Evolutionary conservation across 257 asterid genomes (phyloP).

Genomic region (Solanum dulcamara): DNA sequence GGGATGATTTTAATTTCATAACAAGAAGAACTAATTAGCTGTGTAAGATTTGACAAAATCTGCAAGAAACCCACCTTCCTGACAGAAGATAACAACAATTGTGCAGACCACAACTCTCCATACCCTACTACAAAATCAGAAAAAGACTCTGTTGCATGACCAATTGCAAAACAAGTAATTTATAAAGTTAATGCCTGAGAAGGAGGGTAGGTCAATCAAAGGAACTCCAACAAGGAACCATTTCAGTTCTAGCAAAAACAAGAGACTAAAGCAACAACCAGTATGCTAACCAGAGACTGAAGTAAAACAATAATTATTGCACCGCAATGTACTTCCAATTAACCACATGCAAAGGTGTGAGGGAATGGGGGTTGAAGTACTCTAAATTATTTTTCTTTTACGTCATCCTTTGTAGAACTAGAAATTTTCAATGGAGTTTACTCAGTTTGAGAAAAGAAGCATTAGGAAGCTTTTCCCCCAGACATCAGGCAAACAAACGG

Average conservation of each 20-base stretch:
- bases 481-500: not conserved
- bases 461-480: not conserved
- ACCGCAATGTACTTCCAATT: not conserved
- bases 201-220: not conserved
- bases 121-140: conserved; percentile 98
- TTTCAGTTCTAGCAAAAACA: not conserved
- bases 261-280: not conserved
- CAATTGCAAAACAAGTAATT: conserved; percentile 58
- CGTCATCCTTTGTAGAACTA: not conserved
- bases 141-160: conserved; percentile 94
- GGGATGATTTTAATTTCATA: not conserved
- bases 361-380: not conserved
- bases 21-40: not conserved
- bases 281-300: not conserved
- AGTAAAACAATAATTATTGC: not conserved
- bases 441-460: not conserved
- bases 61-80: conserved; percentile 52
- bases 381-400: not conserved
- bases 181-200: not conserved
- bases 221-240: not conserved
- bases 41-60: not conserved
- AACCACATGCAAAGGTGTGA: not conserved
- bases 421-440: not conserved
- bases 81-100: conserved; percentile 60
- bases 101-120: conserved; percentile 98